A percentile compares a stretch with the other conserved stretches of the same genome.
Evolutionary conservation across 75 land plant species (phyloP).

Genomic region (Pinus tabuliformis): DNA sequence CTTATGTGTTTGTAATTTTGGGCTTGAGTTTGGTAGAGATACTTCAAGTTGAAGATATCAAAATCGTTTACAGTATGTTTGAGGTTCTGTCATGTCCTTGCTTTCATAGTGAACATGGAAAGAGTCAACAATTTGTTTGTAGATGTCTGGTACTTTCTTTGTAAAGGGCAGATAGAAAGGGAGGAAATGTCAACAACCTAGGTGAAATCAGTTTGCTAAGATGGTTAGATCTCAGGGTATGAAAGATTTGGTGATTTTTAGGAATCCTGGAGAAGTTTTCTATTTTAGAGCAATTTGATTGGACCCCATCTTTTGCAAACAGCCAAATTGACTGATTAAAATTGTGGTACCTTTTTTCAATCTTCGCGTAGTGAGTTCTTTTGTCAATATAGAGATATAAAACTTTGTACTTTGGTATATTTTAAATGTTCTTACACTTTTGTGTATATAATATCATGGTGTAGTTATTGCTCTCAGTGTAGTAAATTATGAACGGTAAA

Average conservation of each 20-base stretch:
- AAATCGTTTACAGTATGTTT: neutral
- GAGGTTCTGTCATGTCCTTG: neutral
- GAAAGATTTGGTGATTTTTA: neutral
- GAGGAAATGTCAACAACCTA: neutral
- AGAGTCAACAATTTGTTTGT: neutral
- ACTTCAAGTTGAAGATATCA: neutral
- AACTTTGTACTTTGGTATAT: neutral
- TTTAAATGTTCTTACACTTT: neutral
- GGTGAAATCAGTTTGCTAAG: neutral
- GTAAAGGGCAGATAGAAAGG: neutral
- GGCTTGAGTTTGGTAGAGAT: neutral
- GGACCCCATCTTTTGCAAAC: neutral
- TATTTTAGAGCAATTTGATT: neutral
- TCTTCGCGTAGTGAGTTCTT: neutral
- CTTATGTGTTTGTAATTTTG: neutral
- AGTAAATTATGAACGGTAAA: neutral
- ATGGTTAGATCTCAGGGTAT: neutral
- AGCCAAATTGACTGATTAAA: neutral
- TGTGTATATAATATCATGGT: neutral
- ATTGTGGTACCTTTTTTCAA: neutral
- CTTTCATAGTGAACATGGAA: neutral
- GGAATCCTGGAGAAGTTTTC: neutral
- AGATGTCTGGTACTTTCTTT: neutral
- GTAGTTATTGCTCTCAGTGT: neutral
- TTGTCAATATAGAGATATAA: neutral